Evolutionary conservation across 106 monocot genomes (phyloP), one percentile per base, ranked within the genome.

Genomic region (Acorus gramineus): DNA sequence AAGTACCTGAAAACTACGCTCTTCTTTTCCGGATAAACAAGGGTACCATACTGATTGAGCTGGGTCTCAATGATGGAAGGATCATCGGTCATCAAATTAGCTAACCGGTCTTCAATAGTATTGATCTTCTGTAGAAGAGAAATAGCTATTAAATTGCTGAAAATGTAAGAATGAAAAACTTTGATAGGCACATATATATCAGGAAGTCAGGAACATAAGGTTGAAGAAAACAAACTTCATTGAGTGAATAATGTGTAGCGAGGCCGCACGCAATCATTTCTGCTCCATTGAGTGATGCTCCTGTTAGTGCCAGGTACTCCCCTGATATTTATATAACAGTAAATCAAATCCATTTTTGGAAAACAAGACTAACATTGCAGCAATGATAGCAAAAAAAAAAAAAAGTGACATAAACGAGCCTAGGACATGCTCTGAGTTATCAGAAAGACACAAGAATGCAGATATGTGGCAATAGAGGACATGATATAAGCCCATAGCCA

Each of bases 201-300:
- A 9, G 42, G 56, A 48, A 11, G 10, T 55, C n/a, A 62, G 56
- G 56, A 49, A 14, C 28, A 28, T 28, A 68, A 13, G 64, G 9
- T 5, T 53, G 8, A 49, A 76, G 48, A 57, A 49, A 57, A 76
- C 84, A 63, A 76, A 96, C 96, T 59, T 64, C 85, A 71, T 69
- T 88, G 59, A 62, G 81, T 63, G 80, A 69, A 76, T 76, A 91
- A 78, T 96, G 91, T 52, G 96, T 91, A 42, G 91, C 96, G 55
- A 96, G 91, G 54, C 96, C 96, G 81, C 77, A 67, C 49, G 96
- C 80, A 73, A 91, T 64, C 91, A 91, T 87, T 72, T 96, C 96
- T 14, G 81, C 78, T 13, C 91, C 96, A 75, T 96, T 79, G 5
- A 96, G 76, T 56, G 79, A 75, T 81, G 90, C 96, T 63, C 96